Base-by-base conservation (phyloP, 129 eudicot genomes). In the Scalesia atractyloides region DNA sequence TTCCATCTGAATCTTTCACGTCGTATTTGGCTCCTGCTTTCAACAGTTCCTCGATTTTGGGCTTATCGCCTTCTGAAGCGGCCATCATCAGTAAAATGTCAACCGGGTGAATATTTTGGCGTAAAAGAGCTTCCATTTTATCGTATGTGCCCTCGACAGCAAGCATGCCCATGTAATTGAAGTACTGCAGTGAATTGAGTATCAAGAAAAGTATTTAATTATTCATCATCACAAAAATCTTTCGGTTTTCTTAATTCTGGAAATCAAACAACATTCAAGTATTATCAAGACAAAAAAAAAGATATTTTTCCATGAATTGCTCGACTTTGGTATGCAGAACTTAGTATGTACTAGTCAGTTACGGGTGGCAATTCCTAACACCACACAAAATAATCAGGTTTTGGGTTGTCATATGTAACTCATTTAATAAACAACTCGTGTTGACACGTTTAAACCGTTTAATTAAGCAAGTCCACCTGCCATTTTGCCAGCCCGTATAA, bases 101-200 rank as follows among this genome's bases (percentile, higher is more conserved):
- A 2, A 90, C 97, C 0, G 98, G 98, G 60, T 94, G 98, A 68
- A 94, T 90, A 58, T 90, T 86, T 70, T 86, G 96, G 71, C 75
- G 64, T 75, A 93, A 78, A 70, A 93, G 98, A 70, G 89, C 97
- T 66, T 93, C 96, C 98, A 93, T 93, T 69, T 90, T 93, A 74
- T 93, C 98, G 5, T 90, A 93, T 11, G 98, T 68, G 41, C 98
- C 98, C 70, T 93, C 98, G 37, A 93, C 98, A 22, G 98, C 98
- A 49, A 93, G 93, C 98, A 93, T 93, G 20, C 98, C 98, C 98
- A 93, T 93, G 86, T 93, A 93, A 46, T 93, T 93, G 86, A 93
- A 93, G 82, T 93, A 93, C 98, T 93, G 86, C 73, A 47, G 36
- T 46, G 16, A 44, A 15, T 14, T 2, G 18, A 44, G 66, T 50